Evolutionary conservation across 441 rosid species (phyloP), one percentile per base, ranked within the genome.

Genomic region (Populus hybrid): DNA sequence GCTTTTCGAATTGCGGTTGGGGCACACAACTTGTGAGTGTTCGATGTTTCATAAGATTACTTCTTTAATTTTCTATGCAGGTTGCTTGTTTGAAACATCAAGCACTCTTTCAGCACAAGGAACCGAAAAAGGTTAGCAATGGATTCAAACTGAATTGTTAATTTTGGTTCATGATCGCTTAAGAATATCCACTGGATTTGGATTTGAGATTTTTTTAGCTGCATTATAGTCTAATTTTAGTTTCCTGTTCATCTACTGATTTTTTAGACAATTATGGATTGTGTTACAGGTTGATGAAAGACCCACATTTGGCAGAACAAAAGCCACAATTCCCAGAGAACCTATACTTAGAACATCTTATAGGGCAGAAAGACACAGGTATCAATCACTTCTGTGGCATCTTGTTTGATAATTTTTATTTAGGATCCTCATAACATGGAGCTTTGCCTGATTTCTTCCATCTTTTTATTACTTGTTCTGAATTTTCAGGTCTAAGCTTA

Each of bases 291-390:
- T 69, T 76, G 85, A 81, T 64, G 74, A 50, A 82, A 86, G 73
- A 35, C 75, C 84, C 75, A 82, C 70, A 75, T 76, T 57, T 68
- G n/a, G 78, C 32, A 89, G 83, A 81, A 77, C 84, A n/a, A 95
- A 87, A 85, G 85, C 84, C 81, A 93, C 98, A 34, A 76, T 91
- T 79, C 97, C 99, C 11, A 89, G 78, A 76, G 95, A 89, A 84
- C 95, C 95, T 32, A 86, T 86, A 76, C 85, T 95, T 65, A 89
- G 86, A 85, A 93, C 99, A 69, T 90, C 97, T 32, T 83, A 50
- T 61, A 90, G 99, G 74, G 97, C 97, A 46, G 70, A 85, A 82
- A 86, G 87, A 73, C 88, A 59, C 61, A 81, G 93, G 98, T 90
- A 78, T 73, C 74, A 67, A 42, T 50, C 74, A 63, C 67, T n/a